phyloP scores from a whole-genome alignment of 257 asterid genomes.

The Przewalskia tangutica region DNA sequence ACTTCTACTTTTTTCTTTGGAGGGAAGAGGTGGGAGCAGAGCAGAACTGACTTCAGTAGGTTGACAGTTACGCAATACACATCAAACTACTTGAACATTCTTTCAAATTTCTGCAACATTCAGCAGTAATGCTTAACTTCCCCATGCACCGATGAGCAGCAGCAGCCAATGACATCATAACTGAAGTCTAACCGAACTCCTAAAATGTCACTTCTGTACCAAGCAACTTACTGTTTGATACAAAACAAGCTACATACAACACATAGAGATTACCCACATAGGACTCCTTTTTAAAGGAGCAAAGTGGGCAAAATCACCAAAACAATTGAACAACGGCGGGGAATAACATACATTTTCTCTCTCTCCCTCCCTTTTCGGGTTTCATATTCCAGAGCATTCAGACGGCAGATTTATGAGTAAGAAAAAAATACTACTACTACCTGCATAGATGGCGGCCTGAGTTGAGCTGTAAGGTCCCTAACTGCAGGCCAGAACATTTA shows the following conservation, averaged over 20 bases:
- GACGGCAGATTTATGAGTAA: background rate
- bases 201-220: background rate
- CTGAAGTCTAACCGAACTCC: background rate
- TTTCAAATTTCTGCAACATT: no score
- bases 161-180: background rate
- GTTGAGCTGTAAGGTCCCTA: slow-evolving; percentile 83
- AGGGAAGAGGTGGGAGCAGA: background rate
- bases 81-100: background rate
- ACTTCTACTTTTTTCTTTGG: background rate
- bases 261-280: background rate
- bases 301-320: background rate
- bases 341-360: background rate
- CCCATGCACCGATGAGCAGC: background rate
- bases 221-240: background rate
- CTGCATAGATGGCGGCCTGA: slow-evolving; percentile 94
- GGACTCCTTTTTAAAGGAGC: background rate
- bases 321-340: background rate
- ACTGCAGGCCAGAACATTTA: slow-evolving; percentile 54
- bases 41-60: background rate
- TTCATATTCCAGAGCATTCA: background rate
- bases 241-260: background rate
- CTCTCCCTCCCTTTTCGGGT: background rate
- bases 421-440: slow-evolving; percentile 19
- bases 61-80: background rate
- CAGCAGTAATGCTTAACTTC: background rate